Evolutionary conservation across 768 basidiomycete genomes (phyloP), one percentile per base, ranked within the genome.

Genomic region (Multifurca ochricompacta): DNA sequence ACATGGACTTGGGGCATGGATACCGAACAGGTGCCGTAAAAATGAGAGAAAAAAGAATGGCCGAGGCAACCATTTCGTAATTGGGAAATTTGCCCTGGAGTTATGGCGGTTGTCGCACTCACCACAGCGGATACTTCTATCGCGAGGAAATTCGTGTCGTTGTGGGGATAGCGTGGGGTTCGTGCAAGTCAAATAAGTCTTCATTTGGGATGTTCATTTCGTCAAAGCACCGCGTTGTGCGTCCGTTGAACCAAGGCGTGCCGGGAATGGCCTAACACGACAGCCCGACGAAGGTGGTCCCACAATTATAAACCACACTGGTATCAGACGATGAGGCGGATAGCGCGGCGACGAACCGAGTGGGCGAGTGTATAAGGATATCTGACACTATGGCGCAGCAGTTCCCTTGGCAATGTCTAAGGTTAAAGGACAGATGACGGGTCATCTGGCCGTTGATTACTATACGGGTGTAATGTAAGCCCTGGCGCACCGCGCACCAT

Each of bases 351-450:
- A 50, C 35, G 45, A n/a, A 16, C 32, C 21, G 16, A 31, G 8
- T 14, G 45, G 18, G 30, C 44, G 7, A 11, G 30, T 8, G 11
- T 31, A 30, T 31, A 30, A 21, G 13, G 28, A 13, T 19, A 9
- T 28, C 28, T 28, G 8, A 28, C 35, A n/a, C 9, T 19, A 18
- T 9, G 27, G 41, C 25, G 23, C 42, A 51, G 46, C 34, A 10
- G 47, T 52, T 44, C 7, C 42, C 51, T 52, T 52, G 51, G 42
- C 14, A 30, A 52, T 52, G 32, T 31, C 32, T 35, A 18, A 25
- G 21, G 16, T 21, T 21, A 23, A n/a, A 6, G 13, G 30, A 9
- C n/a, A 41, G 40, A 25, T 19, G 40, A 21, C 23, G 13, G 40
- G 40, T 41, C 40, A 23, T 23, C 6, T 41, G 21, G n/a, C 40